A percentile compares a stretch with the other conserved stretches of the same genome.
Evolutionary conservation across 345 rosid species (phyloP).

Genomic region (Ceriops tagal): DNA sequence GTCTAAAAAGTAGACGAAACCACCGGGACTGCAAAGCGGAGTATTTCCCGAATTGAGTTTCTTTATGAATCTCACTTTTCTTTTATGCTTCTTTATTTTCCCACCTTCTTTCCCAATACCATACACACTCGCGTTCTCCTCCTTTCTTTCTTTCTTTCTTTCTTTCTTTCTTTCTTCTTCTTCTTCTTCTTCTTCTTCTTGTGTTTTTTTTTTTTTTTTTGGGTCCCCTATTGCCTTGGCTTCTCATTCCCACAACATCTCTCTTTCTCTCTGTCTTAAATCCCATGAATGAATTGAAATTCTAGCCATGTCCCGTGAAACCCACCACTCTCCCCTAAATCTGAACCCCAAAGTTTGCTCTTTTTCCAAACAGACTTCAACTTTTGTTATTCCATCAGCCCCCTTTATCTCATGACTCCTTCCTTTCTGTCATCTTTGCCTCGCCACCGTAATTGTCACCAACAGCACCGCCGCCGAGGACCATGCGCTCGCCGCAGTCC

Average conservation of each 20-base stretch:
- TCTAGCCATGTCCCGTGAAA: conserved; percentile 39
- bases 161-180: neutral
- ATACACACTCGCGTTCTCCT: neutral
- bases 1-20: no score
- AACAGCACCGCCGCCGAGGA: neutral
- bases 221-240: neutral
- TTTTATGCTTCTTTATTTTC: conserved; percentile 23
- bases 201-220: neutral
- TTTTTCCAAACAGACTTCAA: no score
- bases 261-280: no score
- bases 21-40: no score
- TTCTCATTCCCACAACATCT: no score
- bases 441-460: neutral
- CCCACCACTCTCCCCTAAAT: neutral
- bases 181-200: neutral
- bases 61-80: conserved; percentile 13
- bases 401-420: conserved; percentile 34
- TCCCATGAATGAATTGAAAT: neutral
- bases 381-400: neutral
- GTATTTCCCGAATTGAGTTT: neutral
- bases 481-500: conserved; percentile 68
- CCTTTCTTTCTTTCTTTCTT: neutral
- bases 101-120: conserved; percentile 40
- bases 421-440: conserved; percentile 1
- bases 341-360: neutral